A percentile compares a stretch with the other conserved stretches of the same genome.
Evolutionary conservation across 371 early-diverging fungal genomes (phyloP).

Genomic region (Mucor irregularis): DNA sequence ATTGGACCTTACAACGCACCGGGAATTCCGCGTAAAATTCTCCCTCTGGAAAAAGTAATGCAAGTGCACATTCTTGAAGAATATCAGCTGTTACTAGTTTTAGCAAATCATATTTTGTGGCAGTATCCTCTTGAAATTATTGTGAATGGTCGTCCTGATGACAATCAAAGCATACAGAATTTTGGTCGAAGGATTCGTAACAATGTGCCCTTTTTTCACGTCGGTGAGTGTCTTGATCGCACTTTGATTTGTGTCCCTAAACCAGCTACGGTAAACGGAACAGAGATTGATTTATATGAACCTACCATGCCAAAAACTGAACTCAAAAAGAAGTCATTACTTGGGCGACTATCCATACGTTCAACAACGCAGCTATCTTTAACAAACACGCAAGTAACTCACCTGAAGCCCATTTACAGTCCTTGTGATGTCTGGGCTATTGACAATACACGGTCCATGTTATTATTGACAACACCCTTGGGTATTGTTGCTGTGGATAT

Average conservation of each 20-base stretch:
- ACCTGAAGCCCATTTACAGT: slow-evolving; percentile 18
- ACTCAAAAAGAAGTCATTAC: slow-evolving; percentile 15
- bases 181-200: slow-evolving; percentile 29
- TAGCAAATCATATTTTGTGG: slow-evolving; percentile 41
- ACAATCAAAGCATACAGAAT: slow-evolving; percentile 7
- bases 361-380: slow-evolving; percentile 1
- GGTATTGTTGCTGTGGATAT: slow-evolving; percentile 41
- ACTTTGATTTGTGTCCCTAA: slow-evolving; percentile 39
- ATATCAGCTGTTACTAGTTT: slow-evolving; percentile 31
- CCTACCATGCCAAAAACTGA: slow-evolving; percentile 25
- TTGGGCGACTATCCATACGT: slow-evolving; percentile 5
- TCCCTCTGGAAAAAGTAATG: slow-evolving; percentile 27
- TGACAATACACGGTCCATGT: slow-evolving; percentile 31
- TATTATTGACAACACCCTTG: slow-evolving; percentile 34
- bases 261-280: slow-evolving; percentile 14
- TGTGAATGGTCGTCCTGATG: slow-evolving; percentile 32
- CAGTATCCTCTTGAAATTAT: slow-evolving; percentile 39
- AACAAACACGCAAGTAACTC: slow-evolving; percentile 20
- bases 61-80: slow-evolving; percentile 50
- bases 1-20: slow-evolving; percentile 24
- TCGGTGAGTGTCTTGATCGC: slow-evolving; percentile 29
- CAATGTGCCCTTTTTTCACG: slow-evolving; percentile 42
- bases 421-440: slow-evolving; percentile 48
- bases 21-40: slow-evolving; percentile 31
- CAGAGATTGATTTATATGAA: slow-evolving; percentile 35